Evolutionary conservation across 768 basidiomycete species (phyloP), one percentile per base, ranked within the genome.

Genomic region (Austroboletus festivus): DNA sequence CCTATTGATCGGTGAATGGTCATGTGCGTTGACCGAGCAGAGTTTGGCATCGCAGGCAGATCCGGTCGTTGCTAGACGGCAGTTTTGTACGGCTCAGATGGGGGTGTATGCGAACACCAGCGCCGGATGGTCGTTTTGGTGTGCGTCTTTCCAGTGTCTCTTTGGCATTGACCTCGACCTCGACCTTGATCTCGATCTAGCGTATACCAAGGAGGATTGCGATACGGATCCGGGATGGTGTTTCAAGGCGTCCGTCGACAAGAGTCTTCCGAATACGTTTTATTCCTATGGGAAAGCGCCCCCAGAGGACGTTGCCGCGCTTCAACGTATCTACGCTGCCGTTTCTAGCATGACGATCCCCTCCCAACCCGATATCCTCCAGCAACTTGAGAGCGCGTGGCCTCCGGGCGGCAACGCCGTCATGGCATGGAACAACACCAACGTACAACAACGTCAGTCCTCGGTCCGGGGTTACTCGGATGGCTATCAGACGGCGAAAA

Each of bases 41-140:
- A 84, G 85, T 54, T 57, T 85, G 16, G 62, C 74, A 7, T 63
- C 63, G 9, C 81, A 80, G 50, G 30, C 55, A 3, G 69, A 85
- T 57, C 69, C 72, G 13, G 64, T 68, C 21, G 63, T 60, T 5
- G 76, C 80, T 16, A 68, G 73, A 24, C 69, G 64, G 45, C 61
- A 73, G 4, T 86, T 86, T 55, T 83, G 85, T 56, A 68, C 67
- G 2, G 74, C 70, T 3, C 85, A 87, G 55, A 72, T 82, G 71
- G 71, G 75, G 19, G 73, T 75, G 0, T 89, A 86, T 55, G 56
- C 74, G 3, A 77, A 75, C 48, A 65, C 65, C 28, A 75, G 80
- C 16, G 77, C 81, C 1, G 84, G 86, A 0, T 87, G 83, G 81
- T 67, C 68, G 30, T 87, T 87, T 62, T 87, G 86, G 85, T 75